Percentiles rank a stretch among this genome's conserved stretches.
Evolutionary conservation across 2,329 filamentous ascomycete genomes (phyloP).

Genomic region (Ceratocystis destructans): DNA sequence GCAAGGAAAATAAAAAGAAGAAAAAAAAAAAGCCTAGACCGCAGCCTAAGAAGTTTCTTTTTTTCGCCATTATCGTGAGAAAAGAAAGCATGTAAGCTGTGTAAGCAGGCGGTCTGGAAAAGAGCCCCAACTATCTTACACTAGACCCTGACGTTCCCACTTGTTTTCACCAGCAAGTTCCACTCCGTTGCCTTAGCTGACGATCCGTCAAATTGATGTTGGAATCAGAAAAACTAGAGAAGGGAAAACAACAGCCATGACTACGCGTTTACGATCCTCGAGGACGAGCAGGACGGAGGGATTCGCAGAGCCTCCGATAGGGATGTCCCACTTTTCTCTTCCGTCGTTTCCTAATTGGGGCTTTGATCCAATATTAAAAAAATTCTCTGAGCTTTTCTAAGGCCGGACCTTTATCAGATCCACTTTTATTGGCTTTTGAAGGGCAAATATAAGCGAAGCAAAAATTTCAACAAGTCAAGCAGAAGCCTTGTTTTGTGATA

Average conservation of each 20-base stretch:
- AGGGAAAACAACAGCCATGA: neutral
- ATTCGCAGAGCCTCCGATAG: constrained; percentile 1
- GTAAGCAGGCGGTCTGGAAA: neutral
- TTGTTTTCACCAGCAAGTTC: constrained; percentile 7
- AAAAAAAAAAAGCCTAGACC: neutral
- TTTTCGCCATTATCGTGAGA: no score
- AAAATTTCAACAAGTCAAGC: no score
- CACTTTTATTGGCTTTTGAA: no score
- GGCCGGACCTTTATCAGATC: no score
- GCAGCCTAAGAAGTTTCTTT: neutral
- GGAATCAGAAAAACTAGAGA: neutral
- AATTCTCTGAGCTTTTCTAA: no score
- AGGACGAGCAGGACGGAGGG: neutral
- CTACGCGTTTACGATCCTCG: no score
- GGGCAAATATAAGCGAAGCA: no score
- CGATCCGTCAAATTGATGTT: neutral
- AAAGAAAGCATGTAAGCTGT: no score
- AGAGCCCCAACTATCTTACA: constrained; percentile 5
- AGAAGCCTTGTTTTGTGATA: no score
- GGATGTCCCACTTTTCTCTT: neutral
- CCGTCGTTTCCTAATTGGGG: neutral
- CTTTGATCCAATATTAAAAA: neutral
- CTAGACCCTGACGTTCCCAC: neutral
- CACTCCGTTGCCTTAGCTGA: constrained; percentile 4
- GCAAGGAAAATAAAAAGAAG: neutral